Evolutionary conservation across 345 rosid genomes (phyloP).

Genomic region (Iberis pinnata): DNA sequence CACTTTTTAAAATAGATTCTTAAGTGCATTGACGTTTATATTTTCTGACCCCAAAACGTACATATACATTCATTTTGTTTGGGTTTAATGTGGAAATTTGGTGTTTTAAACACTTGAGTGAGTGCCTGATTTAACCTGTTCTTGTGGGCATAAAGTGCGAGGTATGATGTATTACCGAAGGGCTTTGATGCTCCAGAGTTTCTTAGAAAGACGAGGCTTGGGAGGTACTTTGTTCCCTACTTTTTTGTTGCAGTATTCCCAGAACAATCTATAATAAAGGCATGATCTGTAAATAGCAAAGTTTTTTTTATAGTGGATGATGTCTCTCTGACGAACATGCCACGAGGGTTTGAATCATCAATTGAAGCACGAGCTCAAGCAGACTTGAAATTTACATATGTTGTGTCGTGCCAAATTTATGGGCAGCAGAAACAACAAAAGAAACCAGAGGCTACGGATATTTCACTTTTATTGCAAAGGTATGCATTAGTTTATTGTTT

Average conservation of each 20-base stretch:
- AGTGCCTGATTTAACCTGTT: constrained; percentile 17
- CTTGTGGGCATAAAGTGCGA: constrained; percentile 61
- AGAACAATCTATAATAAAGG: not conserved
- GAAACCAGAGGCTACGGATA: constrained; percentile 84
- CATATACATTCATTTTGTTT: constrained; percentile 3
- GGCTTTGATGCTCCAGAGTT: constrained; percentile 96
- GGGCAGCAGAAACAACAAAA: constrained; percentile 93
- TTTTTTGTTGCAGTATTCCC: constrained; percentile 1
- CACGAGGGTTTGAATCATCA: constrained; percentile 70
- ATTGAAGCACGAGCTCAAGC: constrained; percentile 89
- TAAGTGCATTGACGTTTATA: too few species aligned
- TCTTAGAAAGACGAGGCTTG: constrained; percentile 62
- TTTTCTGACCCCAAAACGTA: too few species aligned
- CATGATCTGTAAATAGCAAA: constrained; percentile 26
- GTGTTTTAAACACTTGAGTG: constrained; percentile 16
- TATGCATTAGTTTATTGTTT: constrained; percentile 14
- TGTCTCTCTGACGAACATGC: constrained; percentile 39
- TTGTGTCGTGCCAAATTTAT: constrained; percentile 95
- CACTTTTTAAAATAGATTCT: not conserved
- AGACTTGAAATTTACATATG: constrained; percentile 92
- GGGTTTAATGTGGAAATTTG: constrained; percentile 14
- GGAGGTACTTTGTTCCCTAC: constrained; percentile 50
- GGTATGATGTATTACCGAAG: constrained; percentile 99
- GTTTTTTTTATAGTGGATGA: constrained; percentile 45
- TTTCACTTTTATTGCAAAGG: constrained; percentile 87